These are phyloP conservation scores for Solidago caesia DNA, from an alignment of 129 eudicot species.

Conservation along the genomic window DNA sequence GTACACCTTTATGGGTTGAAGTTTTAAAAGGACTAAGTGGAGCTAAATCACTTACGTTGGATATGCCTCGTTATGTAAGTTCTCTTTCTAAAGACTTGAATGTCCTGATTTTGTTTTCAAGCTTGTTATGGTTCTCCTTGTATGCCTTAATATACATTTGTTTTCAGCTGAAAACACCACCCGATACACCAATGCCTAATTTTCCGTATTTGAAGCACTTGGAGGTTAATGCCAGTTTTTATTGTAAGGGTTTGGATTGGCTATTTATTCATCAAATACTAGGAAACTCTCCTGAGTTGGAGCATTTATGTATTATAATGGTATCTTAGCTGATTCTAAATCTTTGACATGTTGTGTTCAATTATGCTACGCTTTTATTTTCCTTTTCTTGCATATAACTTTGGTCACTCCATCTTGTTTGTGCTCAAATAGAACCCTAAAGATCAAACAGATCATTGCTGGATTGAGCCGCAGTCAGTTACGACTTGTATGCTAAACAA, in stretches of 20 bases:
- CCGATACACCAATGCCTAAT: not conserved
- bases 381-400: not conserved
- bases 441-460: not conserved
- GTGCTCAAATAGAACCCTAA: not conserved
- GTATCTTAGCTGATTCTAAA: not conserved
- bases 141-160: not conserved
- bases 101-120: not conserved
- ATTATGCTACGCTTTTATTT: not conserved
- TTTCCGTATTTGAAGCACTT: conserved; percentile 21
- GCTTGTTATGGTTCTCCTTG: not conserved
- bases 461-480: conserved; percentile 18
- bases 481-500: conserved; percentile 10
- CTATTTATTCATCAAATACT: not conserved
- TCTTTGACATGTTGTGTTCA: not conserved
- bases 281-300: not conserved
- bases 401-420: conserved; percentile 2
- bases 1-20: not conserved
- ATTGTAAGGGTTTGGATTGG: not conserved
- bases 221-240: not conserved
- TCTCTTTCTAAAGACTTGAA: not conserved
- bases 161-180: not conserved
- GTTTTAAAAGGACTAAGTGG: not conserved
- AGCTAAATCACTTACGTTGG: not conserved
- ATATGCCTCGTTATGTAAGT: not conserved
- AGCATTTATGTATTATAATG: conserved; percentile 4